Base-by-base conservation (phyloP, 108 stramenopile genomes). In the Epithemia pelagica region DNA sequence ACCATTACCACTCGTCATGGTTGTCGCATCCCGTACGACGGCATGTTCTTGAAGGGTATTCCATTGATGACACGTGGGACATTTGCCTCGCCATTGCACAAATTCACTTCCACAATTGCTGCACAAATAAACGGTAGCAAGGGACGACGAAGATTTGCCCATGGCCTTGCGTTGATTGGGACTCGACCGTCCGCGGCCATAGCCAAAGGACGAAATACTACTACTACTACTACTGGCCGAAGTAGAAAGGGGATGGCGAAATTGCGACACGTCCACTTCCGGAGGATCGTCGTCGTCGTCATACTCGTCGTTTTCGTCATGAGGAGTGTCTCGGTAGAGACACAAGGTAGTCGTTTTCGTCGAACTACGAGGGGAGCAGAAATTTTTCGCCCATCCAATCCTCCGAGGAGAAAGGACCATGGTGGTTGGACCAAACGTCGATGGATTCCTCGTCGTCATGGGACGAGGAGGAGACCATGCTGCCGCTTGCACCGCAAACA, bases 71-170 rank as follows among this genome's bases (percentile, higher is more conserved):
- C 96, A 97, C 0, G 91, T 90, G 18, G 86, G 82, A 70, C 91
- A 98, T 54, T 83, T 70, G 8, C 97, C 97, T 54, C 85, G 70
- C 97, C 97, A 98, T 67, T 96, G 86, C 15, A 92, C 83, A 66
- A 82, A 91, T 74, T 95, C 95, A 10, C 82, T 64, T 18, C 92
- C 89, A 73, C 97, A 97, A 61, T 89, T 89, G 21, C 76, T 83
- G 59, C 94, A 95, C 1, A 84, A 71, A 64, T 71, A 81, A 0
- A 86, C 82, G 19, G 70, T 70, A 20, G 83, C 67, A 24, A 64
- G 32, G 2, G 70, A 62, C 29, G 78, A 74, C 32, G 69, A 67
- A n/a, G 78, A 79, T 30, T 62, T 70, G 32, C 83, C 82, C 70
- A 82, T 81, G 37, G 82, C 80, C 63, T 78, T 76, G 26, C 86